phyloP scores from a whole-genome alignment of 208 protist genomes.

The Wallacemonas sp. region DNA sequence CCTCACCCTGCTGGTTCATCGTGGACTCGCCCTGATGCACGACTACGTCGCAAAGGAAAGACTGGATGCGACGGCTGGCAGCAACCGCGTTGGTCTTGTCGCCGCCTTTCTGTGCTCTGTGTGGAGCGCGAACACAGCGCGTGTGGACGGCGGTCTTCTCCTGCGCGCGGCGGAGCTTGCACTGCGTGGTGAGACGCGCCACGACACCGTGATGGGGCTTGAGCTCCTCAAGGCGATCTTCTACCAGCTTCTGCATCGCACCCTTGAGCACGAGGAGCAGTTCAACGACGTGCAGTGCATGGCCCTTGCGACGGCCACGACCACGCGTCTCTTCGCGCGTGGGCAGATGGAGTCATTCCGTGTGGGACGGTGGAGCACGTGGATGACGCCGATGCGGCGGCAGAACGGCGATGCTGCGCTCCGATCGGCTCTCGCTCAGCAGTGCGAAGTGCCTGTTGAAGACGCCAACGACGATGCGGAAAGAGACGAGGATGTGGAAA shows the following conservation, averaged over 20 bases:
- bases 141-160: slow-evolving; percentile 40
- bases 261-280: slow-evolving; percentile 71
- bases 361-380: slow-evolving; percentile 48
- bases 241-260: slow-evolving; percentile 45
- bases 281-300: slow-evolving; percentile 52
- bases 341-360: slow-evolving; percentile 77
- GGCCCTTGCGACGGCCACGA: slow-evolving; percentile 35
- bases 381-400: slow-evolving; percentile 9
- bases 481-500: slow-evolving; percentile 5
- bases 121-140: slow-evolving; percentile 53
- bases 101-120: slow-evolving; percentile 57
- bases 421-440: background rate
- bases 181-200: slow-evolving; percentile 45
- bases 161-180: slow-evolving; percentile 60
- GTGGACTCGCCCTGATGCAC: slow-evolving; percentile 47
- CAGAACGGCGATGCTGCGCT: background rate
- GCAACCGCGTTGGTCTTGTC: slow-evolving; percentile 46
- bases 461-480: slow-evolving; percentile 25
- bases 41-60: slow-evolving; percentile 52
- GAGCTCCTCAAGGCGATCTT: slow-evolving; percentile 67
- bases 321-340: slow-evolving; percentile 56
- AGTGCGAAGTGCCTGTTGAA: slow-evolving; percentile 9
- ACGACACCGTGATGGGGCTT: slow-evolving; percentile 49
- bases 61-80: slow-evolving; percentile 22
- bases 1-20: slow-evolving; percentile 58